Evolutionary conservation across 176 grass and related monocot species (phyloP), one percentile per base, ranked within the genome.

Genomic region (Raddia guianensis): DNA sequence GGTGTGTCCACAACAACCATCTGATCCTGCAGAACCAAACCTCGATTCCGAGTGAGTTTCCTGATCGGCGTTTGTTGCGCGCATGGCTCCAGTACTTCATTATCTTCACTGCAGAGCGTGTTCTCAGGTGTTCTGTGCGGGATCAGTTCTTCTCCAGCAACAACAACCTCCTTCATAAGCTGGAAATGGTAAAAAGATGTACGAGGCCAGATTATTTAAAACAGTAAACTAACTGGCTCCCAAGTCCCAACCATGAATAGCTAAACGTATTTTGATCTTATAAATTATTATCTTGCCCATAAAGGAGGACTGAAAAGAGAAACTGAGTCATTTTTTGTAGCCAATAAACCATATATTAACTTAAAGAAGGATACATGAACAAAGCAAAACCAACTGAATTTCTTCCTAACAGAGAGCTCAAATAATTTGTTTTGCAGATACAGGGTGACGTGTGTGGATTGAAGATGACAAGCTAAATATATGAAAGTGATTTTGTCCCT

Each of bases 41-140:
- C 95, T n/a, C 80, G 72, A 68, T 92, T 98, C 62, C 95, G 66
- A 18, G 73, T 27, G 16, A 94, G 78, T 53, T 98, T 98, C 76
- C 80, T 87, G 20, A 98, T 98, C 2, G 86, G 92, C 11, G 95
- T 97, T 61, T 21, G 46, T 35, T 88, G 87, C 1, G 43, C 9
- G 12, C 13, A 8, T 16, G 13, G 21, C 73, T 78, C 68, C 43
- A 35, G 9, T 57, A 56, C 58, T 58, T 84, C 64, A 14, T 67
- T 20, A 6, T 34, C 75, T 49, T 59, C 40, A 7, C 50, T 46
- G 62, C 76, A 54, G 46, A 8, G 33, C 33, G 52, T 18, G 56
- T 50, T 61, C 34, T 62, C 19, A n/a, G 50, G 16, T 7, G 33
- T 89, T 64, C 95, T 89, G 65, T 94, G 86, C 7, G 87, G 86